phyloP scores from a whole-genome alignment of 106 monocot species.

The Acorus calamus region DNA sequence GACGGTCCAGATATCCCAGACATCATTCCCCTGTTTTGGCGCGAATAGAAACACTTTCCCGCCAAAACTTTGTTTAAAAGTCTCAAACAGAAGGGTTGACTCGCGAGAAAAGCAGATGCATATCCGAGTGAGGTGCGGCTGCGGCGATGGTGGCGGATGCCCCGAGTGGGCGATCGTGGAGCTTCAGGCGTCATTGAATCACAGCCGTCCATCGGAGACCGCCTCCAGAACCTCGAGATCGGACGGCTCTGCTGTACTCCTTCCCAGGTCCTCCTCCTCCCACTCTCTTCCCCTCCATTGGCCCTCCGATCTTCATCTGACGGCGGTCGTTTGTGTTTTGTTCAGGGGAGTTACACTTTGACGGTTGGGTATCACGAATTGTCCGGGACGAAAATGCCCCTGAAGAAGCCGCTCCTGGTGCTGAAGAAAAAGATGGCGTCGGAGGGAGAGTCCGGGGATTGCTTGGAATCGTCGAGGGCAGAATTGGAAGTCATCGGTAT shows the following conservation, averaged over 20 bases:
- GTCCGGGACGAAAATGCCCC: slow-evolving; percentile 52
- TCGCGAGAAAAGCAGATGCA: slow-evolving; percentile 27
- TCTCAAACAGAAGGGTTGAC: too few relatives aligned
- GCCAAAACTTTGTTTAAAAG: too few relatives aligned
- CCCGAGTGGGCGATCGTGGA: slow-evolving; percentile 88
- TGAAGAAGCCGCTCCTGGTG: slow-evolving; percentile 76
- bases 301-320: background rate
- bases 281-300: background rate
- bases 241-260: slow-evolving; percentile 67
- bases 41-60: too few relatives aligned
- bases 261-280: background rate
- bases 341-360: slow-evolving; percentile 39
- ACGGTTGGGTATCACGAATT: slow-evolving; percentile 91
- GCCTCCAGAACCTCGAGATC: slow-evolving; percentile 50
- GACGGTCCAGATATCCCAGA: too few relatives aligned
- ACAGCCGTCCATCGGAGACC: slow-evolving; percentile 34
- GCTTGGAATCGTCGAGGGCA: slow-evolving; percentile 4
- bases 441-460: background rate
- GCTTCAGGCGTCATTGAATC: slow-evolving; percentile 73
- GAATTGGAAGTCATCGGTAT: slow-evolving; percentile 76
- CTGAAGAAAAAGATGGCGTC: slow-evolving; percentile 44
- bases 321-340: background rate
- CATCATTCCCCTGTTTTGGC: too few relatives aligned
- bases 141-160: slow-evolving; percentile 36
- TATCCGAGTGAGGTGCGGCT: slow-evolving; percentile 64